Evolutionary conservation across 2,329 filamentous ascomycete genomes (phyloP).

Genomic region (Cladosporium sp.): DNA sequence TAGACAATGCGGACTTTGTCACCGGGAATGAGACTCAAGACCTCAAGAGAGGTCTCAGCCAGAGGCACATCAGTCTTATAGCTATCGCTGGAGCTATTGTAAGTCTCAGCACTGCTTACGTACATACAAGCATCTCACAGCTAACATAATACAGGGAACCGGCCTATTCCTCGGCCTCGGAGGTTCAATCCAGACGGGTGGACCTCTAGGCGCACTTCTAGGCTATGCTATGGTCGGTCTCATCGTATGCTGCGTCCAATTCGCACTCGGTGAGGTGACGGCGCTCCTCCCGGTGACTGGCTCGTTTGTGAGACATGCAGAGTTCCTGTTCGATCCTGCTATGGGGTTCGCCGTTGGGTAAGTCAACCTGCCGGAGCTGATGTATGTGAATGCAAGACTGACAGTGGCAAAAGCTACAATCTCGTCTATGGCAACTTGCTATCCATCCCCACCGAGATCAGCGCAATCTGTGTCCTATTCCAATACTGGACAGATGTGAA

Average conservation of each 20-base stretch:
- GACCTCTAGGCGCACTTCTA: conserved; percentile 50
- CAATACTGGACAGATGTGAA: conserved; percentile 32
- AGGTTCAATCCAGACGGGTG: conserved; percentile 48
- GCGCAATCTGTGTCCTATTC: conserved; percentile 28
- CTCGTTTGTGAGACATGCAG: conserved; percentile 47
- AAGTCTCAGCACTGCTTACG: neutral
- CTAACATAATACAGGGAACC: conserved; percentile 45
- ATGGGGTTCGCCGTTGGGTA: conserved; percentile 26
- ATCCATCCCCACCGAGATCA: conserved; percentile 31
- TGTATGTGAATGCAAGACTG: neutral
- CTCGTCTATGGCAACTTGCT: conserved; percentile 27
- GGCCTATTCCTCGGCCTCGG: conserved; percentile 59
- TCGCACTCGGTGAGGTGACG: conserved; percentile 49
- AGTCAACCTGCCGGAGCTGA: neutral
- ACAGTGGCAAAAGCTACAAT: conserved; percentile 1
- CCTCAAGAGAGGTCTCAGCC: conserved; percentile 49
- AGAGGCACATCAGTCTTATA: conserved; percentile 56
- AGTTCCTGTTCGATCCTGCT: conserved; percentile 50
- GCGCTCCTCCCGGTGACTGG: conserved; percentile 50
- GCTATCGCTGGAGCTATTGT: conserved; percentile 67
- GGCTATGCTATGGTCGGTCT: conserved; percentile 50
- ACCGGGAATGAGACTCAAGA: conserved; percentile 26
- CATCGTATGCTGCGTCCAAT: conserved; percentile 49
- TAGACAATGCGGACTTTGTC: conserved; percentile 23
- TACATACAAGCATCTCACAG: no score